Evolutionary conservation across 495 filamentous ascomycete species (phyloP).

Genomic region (Lepraria neglecta): DNA sequence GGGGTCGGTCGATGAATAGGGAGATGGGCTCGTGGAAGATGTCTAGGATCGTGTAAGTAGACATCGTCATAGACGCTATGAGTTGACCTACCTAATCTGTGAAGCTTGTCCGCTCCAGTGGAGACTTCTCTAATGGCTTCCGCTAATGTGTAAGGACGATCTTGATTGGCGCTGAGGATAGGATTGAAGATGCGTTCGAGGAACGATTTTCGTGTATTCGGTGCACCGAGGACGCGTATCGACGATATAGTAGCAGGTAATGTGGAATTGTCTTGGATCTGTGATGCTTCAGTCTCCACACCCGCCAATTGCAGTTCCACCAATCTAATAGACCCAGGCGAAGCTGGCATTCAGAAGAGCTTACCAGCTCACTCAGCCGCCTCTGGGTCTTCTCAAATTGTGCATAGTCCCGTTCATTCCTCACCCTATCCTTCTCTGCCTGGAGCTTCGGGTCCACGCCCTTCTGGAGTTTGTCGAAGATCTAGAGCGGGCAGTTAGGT

Average conservation of each 20-base stretch:
- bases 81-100: constrained; percentile 61
- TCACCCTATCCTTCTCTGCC: constrained; percentile 55
- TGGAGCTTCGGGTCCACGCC: constrained; percentile 53
- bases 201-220: constrained; percentile 70
- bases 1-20: constrained; percentile 68
- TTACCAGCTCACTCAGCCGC: constrained; percentile 51
- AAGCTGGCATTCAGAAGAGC: constrained; percentile 6
- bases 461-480: constrained; percentile 60
- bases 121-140: constrained; percentile 68
- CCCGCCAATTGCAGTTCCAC: neutral
- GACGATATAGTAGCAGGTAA: constrained; percentile 73
- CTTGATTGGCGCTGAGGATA: constrained; percentile 60
- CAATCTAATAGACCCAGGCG: constrained; percentile 15
- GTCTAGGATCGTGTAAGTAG: constrained; percentile 41
- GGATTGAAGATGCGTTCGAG: constrained; percentile 73
- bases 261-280: constrained; percentile 76
- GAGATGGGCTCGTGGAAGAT: constrained; percentile 82
- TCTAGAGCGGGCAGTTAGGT: constrained; percentile 34
- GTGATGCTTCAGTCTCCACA: constrained; percentile 16
- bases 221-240: constrained; percentile 70
- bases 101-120: constrained; percentile 62
- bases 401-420: constrained; percentile 55
- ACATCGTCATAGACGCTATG: no score
- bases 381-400: constrained; percentile 62
- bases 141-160: constrained; percentile 63